Conservation (phyloP, 2,329 filamentous ascomycete species). For the Sporothrix inflata region DNA sequence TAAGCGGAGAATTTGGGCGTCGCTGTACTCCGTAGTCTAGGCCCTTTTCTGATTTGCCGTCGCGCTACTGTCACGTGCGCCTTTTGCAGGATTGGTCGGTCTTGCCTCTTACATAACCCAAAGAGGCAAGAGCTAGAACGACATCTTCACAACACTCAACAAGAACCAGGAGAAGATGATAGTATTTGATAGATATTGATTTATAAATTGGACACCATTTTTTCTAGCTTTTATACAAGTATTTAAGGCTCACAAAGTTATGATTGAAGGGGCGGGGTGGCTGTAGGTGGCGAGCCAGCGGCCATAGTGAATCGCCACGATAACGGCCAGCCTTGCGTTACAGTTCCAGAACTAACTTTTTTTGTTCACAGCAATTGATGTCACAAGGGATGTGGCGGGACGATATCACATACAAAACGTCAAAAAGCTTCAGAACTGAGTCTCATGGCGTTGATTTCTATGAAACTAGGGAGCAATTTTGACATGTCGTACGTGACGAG, state of each 20-base stretch:
- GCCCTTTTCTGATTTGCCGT: constrained; percentile 16
- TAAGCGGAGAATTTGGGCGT: constrained; percentile 24
- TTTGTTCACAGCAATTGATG: background rate
- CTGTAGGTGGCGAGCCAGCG: background rate
- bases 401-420: too few species aligned
- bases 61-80: background rate
- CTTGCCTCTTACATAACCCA: constrained; percentile 3
- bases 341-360: background rate
- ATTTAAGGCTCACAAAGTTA: background rate
- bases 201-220: too few species aligned
- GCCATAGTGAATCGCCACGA: background rate
- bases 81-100: background rate
- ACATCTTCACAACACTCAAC: background rate
- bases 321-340: background rate
- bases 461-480: too few species aligned
- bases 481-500: too few species aligned
- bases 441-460: too few species aligned
- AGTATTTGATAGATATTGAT: background rate
- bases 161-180: background rate
- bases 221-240: background rate
- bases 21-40: background rate
- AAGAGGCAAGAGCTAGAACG: constrained; percentile 17
- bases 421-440: too few species aligned
- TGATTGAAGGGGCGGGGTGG: background rate
- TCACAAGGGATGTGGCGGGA: background rate